Evolutionary conservation across 306 rosid genomes (phyloP), one percentile per base, ranked within the genome.

Genomic region (Inga oerstediana): DNA sequence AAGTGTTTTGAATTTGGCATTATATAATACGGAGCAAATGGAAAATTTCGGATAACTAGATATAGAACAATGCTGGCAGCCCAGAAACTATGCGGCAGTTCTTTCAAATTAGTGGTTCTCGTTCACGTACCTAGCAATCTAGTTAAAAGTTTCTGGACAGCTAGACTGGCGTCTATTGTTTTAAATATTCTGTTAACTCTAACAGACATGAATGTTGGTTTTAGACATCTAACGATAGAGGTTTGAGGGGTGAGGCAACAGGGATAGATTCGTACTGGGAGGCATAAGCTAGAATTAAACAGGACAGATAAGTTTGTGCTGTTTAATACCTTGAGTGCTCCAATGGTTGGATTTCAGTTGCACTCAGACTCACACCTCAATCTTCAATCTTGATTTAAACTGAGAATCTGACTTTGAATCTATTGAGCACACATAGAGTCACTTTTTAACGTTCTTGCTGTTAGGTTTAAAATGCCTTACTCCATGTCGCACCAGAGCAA

Each of bases 291-390:
- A 48, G 54, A 48, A 48, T 48, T 46, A n/a, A 48, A 48, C 62
- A 27, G 54, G 37, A 15, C 51, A 66, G 75, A 77, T 12, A 65
- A 82, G 54, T 79, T 56, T 12, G 30, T 58, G 72, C 27, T 82
- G 49, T 78, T 81, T 39, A 49, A 37, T 69, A 1, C 52, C 48
- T 70, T 17, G 81, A 44, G 30, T 76, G 46, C 75, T 77, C 61
- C 34, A 51, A 59, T 17, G 3, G 19, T 66, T 66, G 72, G 72
- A 20, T 66, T 66, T 39, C 45, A 35, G 10, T 35, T 35, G 72
- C 72, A 6, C 43, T 30, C 14, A 66, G 12, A 34, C 72, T 34
- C 35, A 7, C 45, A 34, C 16, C 10, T 69, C 7, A 39, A 59
- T 59, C 64, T 59, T 59, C 24, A 20, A 67, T 34, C 7, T 67